A percentile compares a stretch with the other conserved stretches of the same genome.
Evolutionary conservation across 1,139 yeast genomes (phyloP).

Genomic region (Hemisphaericaspora xylanilytica): DNA sequence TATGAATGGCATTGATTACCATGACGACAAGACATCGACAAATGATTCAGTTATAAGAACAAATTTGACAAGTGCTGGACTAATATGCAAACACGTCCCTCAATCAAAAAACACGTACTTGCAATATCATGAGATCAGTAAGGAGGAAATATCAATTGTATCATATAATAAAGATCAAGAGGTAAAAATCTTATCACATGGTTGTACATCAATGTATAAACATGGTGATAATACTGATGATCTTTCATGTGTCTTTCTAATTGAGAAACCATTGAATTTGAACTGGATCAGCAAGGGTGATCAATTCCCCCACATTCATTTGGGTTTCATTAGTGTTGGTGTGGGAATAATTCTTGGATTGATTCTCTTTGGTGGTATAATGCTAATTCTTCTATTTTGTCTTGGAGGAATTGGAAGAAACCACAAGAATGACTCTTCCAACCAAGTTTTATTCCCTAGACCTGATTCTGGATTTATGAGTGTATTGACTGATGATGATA

Average conservation of each 20-base stretch:
- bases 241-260: slow-evolving; percentile 59
- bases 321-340: slow-evolving; percentile 66
- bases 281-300: slow-evolving; percentile 55
- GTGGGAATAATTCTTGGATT: slow-evolving; percentile 65
- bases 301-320: slow-evolving; percentile 50
- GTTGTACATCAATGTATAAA: slow-evolving; percentile 52
- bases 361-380: slow-evolving; percentile 34
- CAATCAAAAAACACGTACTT: slow-evolving; percentile 39
- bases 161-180: slow-evolving; percentile 61
- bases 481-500: slow-evolving; percentile 32
- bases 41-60: slow-evolving; percentile 19
- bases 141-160: slow-evolving; percentile 18
- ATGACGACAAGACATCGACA: slow-evolving; percentile 2
- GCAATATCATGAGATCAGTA: slow-evolving; percentile 19
- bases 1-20: slow-evolving; percentile 15
- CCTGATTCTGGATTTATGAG: slow-evolving; percentile 39
- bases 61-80: slow-evolving; percentile 37
- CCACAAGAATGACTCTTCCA: slow-evolving; percentile 5
- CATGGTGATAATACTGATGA: slow-evolving; percentile 16
- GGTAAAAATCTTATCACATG: slow-evolving; percentile 62
- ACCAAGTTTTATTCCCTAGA: slow-evolving; percentile 17
- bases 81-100: slow-evolving; percentile 43
- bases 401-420: slow-evolving; percentile 22
- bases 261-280: slow-evolving; percentile 60
- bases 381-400: slow-evolving; percentile 28